Evolutionary conservation across 2,329 filamentous ascomycete genomes (phyloP).

Genomic region (Verticillium dahliae): DNA sequence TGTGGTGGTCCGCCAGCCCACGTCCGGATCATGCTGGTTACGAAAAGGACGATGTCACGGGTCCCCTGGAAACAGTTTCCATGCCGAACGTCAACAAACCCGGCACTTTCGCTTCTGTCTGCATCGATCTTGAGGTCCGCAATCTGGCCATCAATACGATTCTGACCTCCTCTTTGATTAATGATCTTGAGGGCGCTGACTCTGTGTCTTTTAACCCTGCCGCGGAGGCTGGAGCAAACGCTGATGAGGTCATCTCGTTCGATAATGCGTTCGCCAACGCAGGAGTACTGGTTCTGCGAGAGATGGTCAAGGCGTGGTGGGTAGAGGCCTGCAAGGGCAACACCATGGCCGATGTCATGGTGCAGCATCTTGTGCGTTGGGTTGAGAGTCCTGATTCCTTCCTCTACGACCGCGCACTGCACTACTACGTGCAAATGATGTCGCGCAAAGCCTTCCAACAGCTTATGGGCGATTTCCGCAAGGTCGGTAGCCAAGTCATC

Average conservation of each 20-base stretch:
- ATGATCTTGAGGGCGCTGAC: slow-evolving; percentile 87
- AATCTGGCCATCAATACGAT: slow-evolving; percentile 98
- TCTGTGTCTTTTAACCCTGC: slow-evolving; percentile 80
- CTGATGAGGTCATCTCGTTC: slow-evolving; percentile 45
- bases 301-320: slow-evolving; percentile 99
- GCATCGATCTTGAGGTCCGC: slow-evolving; percentile 87
- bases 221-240: slow-evolving; percentile 56
- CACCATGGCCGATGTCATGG: slow-evolving; percentile 94
- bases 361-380: slow-evolving; percentile 96
- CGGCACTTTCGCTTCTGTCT: slow-evolving; percentile 91
- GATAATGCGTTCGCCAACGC: slow-evolving; percentile 77
- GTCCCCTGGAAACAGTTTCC: slow-evolving; percentile 75
- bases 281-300: slow-evolving; percentile 81
- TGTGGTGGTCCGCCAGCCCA: slow-evolving; percentile 92
- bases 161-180: slow-evolving; percentile 90
- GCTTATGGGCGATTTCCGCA: slow-evolving; percentile 91
- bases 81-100: slow-evolving; percentile 94
- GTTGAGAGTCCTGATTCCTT: slow-evolving; percentile 90
- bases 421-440: slow-evolving; percentile 99
- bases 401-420: slow-evolving; percentile 87
- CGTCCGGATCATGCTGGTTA: slow-evolving; percentile 93
- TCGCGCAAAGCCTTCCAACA: slow-evolving; percentile 95
- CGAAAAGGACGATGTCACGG: slow-evolving; percentile 83
- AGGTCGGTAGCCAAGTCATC: slow-evolving; percentile 92
- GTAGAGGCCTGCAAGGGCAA: slow-evolving; percentile 84